phyloP scores from a whole-genome alignment of 2,329 filamentous ascomycete genomes.

The Juglanconis juglandina region DNA sequence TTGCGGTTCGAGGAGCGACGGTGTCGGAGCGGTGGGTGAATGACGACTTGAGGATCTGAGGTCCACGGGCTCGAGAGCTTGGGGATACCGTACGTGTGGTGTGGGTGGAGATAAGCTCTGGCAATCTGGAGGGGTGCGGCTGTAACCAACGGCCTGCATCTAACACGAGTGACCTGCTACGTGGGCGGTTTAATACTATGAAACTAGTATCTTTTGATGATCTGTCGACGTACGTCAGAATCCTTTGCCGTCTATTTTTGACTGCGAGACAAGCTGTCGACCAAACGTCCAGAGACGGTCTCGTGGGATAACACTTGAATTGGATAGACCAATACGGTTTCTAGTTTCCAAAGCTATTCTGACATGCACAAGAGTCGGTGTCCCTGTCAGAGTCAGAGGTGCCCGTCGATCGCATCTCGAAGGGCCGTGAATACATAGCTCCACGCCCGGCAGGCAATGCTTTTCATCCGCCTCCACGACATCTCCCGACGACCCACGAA shows the following conservation, averaged over 20 bases:
- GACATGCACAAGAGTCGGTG: no score
- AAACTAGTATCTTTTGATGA: not conserved
- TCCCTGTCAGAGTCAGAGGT: no score
- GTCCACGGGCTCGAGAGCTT: slow-evolving; percentile 14
- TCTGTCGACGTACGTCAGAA: slow-evolving; percentile 7
- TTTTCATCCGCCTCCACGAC: not conserved
- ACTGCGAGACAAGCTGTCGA: not conserved
- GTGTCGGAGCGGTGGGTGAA: not conserved
- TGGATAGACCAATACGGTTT: no score
- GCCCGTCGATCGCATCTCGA: no score
- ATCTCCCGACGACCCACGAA: not conserved
- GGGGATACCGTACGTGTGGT: not conserved
- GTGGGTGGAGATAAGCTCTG: slow-evolving; percentile 15
- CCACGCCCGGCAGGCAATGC: slow-evolving; percentile 1
- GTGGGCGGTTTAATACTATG: not conserved
- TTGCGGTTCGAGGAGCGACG: not conserved
- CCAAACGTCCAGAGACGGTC: no score
- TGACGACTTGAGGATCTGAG: slow-evolving; percentile 14
- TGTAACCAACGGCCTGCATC: not conserved
- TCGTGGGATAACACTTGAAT: no score
- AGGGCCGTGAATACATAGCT: not conserved
- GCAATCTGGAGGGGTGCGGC: slow-evolving; percentile 1
- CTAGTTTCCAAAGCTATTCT: no score
- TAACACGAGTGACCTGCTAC: not conserved
- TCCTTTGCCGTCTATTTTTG: slow-evolving; percentile 10